Percentiles rank a stretch among this genome's conserved stretches.
phyloP scores from a whole-genome alignment of 2,329 filamentous ascomycete genomes.

The Chaetomium strumarium region DNA sequence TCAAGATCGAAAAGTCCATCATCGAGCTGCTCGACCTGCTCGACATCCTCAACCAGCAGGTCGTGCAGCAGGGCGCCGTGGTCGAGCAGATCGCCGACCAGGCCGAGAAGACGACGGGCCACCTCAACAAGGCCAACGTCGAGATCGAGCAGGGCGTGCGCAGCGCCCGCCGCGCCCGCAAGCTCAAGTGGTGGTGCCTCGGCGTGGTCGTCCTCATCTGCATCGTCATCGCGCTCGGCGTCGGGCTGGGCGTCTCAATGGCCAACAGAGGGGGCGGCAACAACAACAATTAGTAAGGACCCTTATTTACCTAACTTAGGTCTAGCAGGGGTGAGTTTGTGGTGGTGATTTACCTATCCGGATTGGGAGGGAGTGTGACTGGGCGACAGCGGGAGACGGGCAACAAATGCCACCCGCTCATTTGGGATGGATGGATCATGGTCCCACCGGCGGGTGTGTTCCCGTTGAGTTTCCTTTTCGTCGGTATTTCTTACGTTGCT shows the following conservation, averaged over 20 bases:
- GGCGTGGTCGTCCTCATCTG: constrained; percentile 54
- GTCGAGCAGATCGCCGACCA: constrained; percentile 59
- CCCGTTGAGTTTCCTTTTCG: not conserved
- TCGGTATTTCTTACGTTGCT: not conserved
- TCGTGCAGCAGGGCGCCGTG: constrained; percentile 64
- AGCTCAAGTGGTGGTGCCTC: constrained; percentile 78
- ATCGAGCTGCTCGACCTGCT: constrained; percentile 65
- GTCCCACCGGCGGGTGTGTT: no score
- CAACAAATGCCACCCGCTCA: no score
- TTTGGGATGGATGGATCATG: no score
- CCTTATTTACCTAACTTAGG: no score
- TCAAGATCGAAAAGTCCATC: constrained; percentile 72
- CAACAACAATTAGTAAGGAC: no score
- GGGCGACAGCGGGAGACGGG: no score
- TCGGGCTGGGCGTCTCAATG: constrained; percentile 48
- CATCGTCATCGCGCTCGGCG: constrained; percentile 48
- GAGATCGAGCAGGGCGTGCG: constrained; percentile 65
- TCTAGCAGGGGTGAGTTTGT: no score
- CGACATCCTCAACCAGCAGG: constrained; percentile 66
- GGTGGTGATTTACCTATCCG: no score
- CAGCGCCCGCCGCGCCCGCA: constrained; percentile 60
- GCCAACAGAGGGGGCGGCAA: constrained; percentile 3
- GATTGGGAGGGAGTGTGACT: no score
- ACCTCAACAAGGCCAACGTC: constrained; percentile 63
- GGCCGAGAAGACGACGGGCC: constrained; percentile 57